Evolutionary conservation across 2,329 filamentous ascomycete genomes (phyloP).

Genomic region (Cordyceps farinosa): DNA sequence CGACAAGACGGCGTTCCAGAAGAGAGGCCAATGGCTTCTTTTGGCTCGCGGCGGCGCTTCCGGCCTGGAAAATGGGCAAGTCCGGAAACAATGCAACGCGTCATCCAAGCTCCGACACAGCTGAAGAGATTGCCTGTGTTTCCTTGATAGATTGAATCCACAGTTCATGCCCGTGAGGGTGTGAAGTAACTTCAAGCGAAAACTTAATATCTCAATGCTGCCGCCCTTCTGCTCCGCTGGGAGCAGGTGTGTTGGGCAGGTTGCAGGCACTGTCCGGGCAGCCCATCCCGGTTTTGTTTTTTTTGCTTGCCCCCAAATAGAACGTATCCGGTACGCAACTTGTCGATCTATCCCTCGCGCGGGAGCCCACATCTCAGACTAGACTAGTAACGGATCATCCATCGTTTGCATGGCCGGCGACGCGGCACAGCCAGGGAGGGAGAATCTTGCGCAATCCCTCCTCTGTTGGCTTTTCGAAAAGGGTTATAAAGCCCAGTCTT

Average conservation of each 20-base stretch:
- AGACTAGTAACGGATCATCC: conserved; percentile 11
- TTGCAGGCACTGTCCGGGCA: too few relatives aligned
- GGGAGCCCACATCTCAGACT: not conserved
- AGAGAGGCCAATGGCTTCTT: not conserved
- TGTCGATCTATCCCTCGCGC: conserved; percentile 5
- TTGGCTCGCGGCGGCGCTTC: not conserved
- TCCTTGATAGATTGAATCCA: not conserved
- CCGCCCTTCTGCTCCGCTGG: not conserved
- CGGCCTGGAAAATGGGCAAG: not conserved
- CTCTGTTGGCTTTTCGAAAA: not conserved
- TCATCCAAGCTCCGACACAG: not conserved
- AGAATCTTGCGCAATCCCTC: not conserved
- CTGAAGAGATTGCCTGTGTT: not conserved
- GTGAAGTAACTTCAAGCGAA: not conserved
- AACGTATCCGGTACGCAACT: not conserved
- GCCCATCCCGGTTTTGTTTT: conserved; percentile 2
- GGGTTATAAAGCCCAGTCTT: conserved; percentile 9
- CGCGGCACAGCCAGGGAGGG: not conserved
- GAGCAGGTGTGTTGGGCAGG: too few relatives aligned
- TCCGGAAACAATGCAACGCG: conserved; percentile 1
- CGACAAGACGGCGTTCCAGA: not conserved
- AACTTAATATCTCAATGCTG: not conserved
- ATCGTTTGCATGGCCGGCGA: not conserved
- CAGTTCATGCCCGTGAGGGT: not conserved
- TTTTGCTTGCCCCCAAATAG: not conserved